Base-by-base conservation (phyloP, 2,329 filamentous ascomycete genomes). In the Myriosclerotinia curreyana region DNA sequence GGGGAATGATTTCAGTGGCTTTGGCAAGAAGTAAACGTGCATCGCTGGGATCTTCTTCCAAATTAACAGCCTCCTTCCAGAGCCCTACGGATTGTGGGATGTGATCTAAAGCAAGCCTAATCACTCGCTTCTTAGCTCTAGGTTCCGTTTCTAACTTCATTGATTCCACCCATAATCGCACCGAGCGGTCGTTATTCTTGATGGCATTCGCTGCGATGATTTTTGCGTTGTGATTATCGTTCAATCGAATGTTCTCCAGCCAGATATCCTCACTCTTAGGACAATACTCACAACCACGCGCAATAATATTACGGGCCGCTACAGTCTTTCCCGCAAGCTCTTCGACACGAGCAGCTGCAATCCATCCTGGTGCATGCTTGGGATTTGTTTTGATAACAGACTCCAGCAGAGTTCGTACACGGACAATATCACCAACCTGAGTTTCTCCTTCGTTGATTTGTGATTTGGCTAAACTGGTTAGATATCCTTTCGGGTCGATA, bases 341-440 rank as follows among this genome's bases (percentile, higher is more conserved):
- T 76, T 99, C 96, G 55, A 99, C 78, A 72, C 95, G 86, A 20
- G 94, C 92, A 4, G 95, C 91, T 5, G 96, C 95, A 71, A 99
- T 96, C 90, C 96, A 99, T 25, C 92, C 95, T 12, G 95, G 91
- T 0, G 91, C 92, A 74, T 98, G 96, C 68, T 91, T 93, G 2
- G 94, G 91, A 75, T 99, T 99, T 9, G 94, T 97, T 77, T 95
- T 96, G 75, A 96, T 96, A 54, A 98, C 95, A 0, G 94, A 98
- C 74, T 96, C 92, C n/a, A 99, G 80, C 44, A 99, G 82, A 68
- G 93, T 89, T 68, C 95, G 86, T 22, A 96, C 95, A 76, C 95
- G 89, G 74, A 96, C 96, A 75, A 99, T 92, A 73, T 99, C 95
- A 66, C 95, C 94, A 34, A 98, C 90, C 71, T 93, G 90, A 5